Conservation (phyloP, 257 asterid genomes). For the Solanum habrochaites region DNA sequence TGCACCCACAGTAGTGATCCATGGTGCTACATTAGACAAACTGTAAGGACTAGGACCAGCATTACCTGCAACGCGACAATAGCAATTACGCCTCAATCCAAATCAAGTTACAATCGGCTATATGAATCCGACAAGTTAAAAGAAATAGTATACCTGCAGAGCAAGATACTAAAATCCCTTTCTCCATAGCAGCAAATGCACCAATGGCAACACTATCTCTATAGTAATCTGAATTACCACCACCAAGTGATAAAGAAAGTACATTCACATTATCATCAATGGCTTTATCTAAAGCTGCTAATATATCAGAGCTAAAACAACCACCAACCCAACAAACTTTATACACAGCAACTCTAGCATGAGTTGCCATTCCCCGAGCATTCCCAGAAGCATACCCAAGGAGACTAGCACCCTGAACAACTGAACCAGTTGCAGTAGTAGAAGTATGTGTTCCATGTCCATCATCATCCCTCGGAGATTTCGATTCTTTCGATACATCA, state of each 20-base stretch:
- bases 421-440: constrained; percentile 52
- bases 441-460: constrained; percentile 77
- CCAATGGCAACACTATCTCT: constrained; percentile 47
- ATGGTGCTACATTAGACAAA: constrained; percentile 51
- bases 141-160: constrained; percentile 30
- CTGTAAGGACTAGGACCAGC: constrained; percentile 30
- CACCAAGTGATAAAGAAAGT: constrained; percentile 55
- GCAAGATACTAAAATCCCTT: constrained; percentile 51
- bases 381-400: constrained; percentile 51
- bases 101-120: neutral
- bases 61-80: neutral
- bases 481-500: constrained; percentile 19
- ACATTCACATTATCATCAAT: constrained; percentile 58
- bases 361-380: constrained; percentile 66
- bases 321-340: constrained; percentile 52
- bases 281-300: constrained; percentile 59
- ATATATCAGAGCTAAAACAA: constrained; percentile 48
- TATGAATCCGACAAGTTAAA: neutral
- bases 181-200: constrained; percentile 58
- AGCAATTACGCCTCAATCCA: neutral
- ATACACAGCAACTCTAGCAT: constrained; percentile 55
- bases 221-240: constrained; percentile 18
- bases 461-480: constrained; percentile 54
- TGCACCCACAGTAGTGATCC: constrained; percentile 74
- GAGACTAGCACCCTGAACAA: constrained; percentile 35